Evolutionary conservation across 1,284 basidiomycete genomes (phyloP), one percentile per base, ranked within the genome.

Genomic region (Malassezia globosa): DNA sequence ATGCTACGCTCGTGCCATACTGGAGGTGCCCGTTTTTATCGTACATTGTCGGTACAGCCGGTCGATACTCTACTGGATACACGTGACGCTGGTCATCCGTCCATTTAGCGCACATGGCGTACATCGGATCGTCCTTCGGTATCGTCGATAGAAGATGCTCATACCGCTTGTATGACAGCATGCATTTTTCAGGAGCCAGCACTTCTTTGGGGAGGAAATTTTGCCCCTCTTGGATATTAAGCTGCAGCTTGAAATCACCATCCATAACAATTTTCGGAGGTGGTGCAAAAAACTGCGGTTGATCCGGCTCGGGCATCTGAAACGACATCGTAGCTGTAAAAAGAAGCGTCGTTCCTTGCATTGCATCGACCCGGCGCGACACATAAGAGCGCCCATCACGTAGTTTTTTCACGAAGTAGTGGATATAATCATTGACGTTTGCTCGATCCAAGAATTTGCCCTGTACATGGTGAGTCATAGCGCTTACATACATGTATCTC

Each of bases 321-420:
- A 69, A 71, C 37, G 63, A 66, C 18, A 64, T 44, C 22, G 61
- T 56, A 39, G 64, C 60, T 46, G 56, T 59, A 23, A 68, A 71
- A 43, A 69, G 59, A 25, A 50, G 52, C 2, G 51, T 37, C 11
- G 58, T 61, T 13, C 52, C 55, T 48, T 71, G 68, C 10, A 48
- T 54, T 0, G 65, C 68, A 11, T 62, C 58, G 37, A 69, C 66
- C n/a, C 56, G 46, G 14, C 68, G 54, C 3, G 64, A 65, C 44
- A 60, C 42, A 51, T 69, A 71, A 7, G 60, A 64, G 7, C 68
- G 61, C 1, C 68, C 68, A 38, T 69, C 65, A 10, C 68, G 59
- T 6, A 69, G 51, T 5, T 64, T 55, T 5, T 40, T 39, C 13
- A 71, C 68, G 24, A 56, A 46, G 49, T 68, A 71, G 45, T 61